Base-by-base conservation (phyloP, 345 rosid species). In the Excoecaria cochinchinensis region DNA sequence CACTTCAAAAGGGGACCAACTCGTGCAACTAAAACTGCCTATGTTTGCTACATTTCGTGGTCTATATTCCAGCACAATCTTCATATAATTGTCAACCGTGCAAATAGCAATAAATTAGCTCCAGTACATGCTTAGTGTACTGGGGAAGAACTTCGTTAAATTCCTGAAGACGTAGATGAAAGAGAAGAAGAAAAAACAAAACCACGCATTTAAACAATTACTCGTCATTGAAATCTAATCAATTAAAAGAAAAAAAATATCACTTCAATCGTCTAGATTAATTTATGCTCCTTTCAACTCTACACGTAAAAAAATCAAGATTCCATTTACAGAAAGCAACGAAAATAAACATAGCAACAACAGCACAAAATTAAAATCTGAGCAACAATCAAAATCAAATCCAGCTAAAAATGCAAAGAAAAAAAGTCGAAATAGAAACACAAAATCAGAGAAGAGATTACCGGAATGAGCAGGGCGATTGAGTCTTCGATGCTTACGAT, bases 401-500 rank as follows among this genome's bases (percentile, higher is more conserved):
- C 64, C 36, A 62, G 56, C 56, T 7, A 42, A 19, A 72, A 72
- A 31, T 11, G 67, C 57, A 11, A 8, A 42, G 13, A 64, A 21
- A 25, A 22, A 55, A 59, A 77, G n/a, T 38, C 24, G 12, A 36
- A 51, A 65, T 14, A 12, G 21, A 67, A 50, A 46, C 7, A 62
- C 7, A 53, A 55, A 55, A 19, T 9, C 66, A 8, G 21, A 58
- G 36, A 47, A 56, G 4, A 39, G 60, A 16, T 65, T 71, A 80
- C 79, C 83, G 17, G 79, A 67, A 58, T 10, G 62, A 39, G 83
- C 53, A 38, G 56, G 58, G 11, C 76, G 70, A 48, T 31, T 38
- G 47, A 76, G 74, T 31, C 67, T 71, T 17, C 74, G 50, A 15
- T 48, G 76, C 69, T 40, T 75, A 39, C 73, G 79, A 67, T 66